Conservation (phyloP, 495 filamentous ascomycete genomes). For the Clohesyomyces aquaticus region DNA sequence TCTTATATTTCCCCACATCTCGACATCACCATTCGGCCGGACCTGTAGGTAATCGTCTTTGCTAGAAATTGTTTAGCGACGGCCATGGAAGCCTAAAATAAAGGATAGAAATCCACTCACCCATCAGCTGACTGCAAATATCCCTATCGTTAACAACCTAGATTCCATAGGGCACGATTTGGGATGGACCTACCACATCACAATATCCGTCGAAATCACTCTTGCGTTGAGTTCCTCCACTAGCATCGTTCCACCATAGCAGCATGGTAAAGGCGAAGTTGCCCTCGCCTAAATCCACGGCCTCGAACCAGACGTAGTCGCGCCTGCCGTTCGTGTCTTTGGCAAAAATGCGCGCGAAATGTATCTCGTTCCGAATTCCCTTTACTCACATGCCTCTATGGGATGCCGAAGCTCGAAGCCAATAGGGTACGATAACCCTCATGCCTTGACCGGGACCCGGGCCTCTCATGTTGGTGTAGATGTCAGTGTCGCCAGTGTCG, state of each 20-base stretch:
- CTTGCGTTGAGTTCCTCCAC: constrained; percentile 4
- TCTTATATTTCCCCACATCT: constrained; percentile 2
- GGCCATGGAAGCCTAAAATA: background rate
- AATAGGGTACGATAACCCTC: constrained; percentile 1
- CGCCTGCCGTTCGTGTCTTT: background rate
- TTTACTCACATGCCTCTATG: background rate
- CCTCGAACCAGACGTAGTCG: constrained; percentile 7
- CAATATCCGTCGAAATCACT: constrained; percentile 1
- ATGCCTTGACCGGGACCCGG: background rate
- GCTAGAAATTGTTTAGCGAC: background rate
- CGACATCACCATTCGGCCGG: background rate
- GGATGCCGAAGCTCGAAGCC: background rate
- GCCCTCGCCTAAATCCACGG: background rate
- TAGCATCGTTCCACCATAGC: background rate
- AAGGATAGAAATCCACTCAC: background rate
- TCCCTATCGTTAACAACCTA: background rate
- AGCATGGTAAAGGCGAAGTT: background rate
- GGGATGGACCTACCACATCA: constrained; percentile 5
- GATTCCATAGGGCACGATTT: background rate
- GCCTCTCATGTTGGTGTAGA: constrained; percentile 14
- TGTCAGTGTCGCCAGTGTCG: constrained; percentile 12
- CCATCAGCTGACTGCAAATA: background rate
- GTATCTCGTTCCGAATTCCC: constrained; percentile 1
- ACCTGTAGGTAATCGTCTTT: constrained; percentile 15
- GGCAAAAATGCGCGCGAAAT: constrained; percentile 6